A percentile compares a stretch with the other conserved stretches of the same genome.
Conservation (phyloP, 2,329 filamentous ascomycete genomes). For the Chrysosporium keratinophilum region DNA sequence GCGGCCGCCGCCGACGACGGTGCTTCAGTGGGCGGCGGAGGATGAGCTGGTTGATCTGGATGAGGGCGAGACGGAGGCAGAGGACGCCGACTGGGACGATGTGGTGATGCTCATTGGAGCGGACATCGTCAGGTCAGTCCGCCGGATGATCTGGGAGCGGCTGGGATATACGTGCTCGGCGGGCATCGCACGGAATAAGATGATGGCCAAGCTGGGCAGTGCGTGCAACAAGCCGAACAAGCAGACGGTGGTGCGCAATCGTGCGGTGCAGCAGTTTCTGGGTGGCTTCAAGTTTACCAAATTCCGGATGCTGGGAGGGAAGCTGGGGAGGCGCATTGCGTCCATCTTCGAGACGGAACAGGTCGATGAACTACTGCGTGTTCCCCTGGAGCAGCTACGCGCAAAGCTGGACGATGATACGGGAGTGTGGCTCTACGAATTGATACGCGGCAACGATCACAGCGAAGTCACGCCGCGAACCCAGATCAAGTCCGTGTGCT, state of each 20-base stretch:
- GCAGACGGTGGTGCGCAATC: constrained; percentile 85
- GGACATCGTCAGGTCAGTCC: constrained; percentile 72
- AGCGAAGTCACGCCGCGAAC: constrained; percentile 85
- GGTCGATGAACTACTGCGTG: constrained; percentile 61
- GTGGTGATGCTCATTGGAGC: constrained; percentile 75
- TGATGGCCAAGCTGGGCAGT: constrained; percentile 87
- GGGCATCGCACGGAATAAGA: constrained; percentile 82
- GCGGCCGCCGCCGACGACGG: constrained; percentile 61
- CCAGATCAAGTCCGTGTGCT: constrained; percentile 95
- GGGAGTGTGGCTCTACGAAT: constrained; percentile 73
- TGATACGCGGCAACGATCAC: constrained; percentile 72
- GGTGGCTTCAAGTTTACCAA: constrained; percentile 85
- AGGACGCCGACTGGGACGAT: constrained; percentile 94
- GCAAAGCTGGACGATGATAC: constrained; percentile 72
- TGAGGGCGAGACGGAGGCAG: constrained; percentile 57
- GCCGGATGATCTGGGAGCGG: constrained; percentile 55
- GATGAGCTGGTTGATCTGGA: constrained; percentile 76
- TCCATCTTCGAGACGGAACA: constrained; percentile 71
- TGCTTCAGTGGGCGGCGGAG: constrained; percentile 64
- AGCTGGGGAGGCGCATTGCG: constrained; percentile 77
- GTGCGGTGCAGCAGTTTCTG: constrained; percentile 70
- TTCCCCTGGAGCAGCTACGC: constrained; percentile 66
- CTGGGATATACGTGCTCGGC: constrained; percentile 86
- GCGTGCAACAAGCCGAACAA: constrained; percentile 86
- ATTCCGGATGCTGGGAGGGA: constrained; percentile 88